A percentile compares a stretch with the other conserved stretches of the same genome.
phyloP scores from a whole-genome alignment of 768 basidiomycete species.

The Boletus patriciae region DNA sequence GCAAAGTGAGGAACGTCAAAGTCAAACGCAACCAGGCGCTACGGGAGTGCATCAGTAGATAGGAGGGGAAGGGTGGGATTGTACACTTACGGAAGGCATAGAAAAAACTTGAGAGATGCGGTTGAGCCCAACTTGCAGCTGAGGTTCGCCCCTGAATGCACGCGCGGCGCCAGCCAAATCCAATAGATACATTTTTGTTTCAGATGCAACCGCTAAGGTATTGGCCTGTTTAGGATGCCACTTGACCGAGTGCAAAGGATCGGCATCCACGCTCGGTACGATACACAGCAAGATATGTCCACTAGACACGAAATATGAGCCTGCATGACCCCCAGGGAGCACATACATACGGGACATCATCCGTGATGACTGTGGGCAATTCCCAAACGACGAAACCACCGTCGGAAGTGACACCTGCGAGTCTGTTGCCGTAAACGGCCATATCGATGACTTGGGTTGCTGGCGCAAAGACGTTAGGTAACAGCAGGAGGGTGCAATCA shows the following conservation, averaged over 20 bases:
- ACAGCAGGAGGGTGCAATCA: slow-evolving; percentile 80
- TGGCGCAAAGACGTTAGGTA: slow-evolving; percentile 60
- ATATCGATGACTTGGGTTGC: slow-evolving; percentile 76
- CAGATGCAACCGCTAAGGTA: slow-evolving; percentile 82
- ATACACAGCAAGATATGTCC: slow-evolving; percentile 70
- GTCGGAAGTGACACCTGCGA: slow-evolving; percentile 85
- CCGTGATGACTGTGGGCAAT: slow-evolving; percentile 76
- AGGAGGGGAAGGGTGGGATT: background rate
- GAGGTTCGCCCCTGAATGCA: slow-evolving; percentile 60
- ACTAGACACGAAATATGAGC: slow-evolving; percentile 37
- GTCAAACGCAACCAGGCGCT: slow-evolving; percentile 83
- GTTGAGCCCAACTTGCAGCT: slow-evolving; percentile 66
- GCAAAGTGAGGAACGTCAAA: slow-evolving; percentile 78
- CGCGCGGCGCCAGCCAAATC: slow-evolving; percentile 65
- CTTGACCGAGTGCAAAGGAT: slow-evolving; percentile 77
- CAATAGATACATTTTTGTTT: slow-evolving; percentile 71
- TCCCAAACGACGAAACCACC: slow-evolving; percentile 92
- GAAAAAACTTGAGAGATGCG: slow-evolving; percentile 68
- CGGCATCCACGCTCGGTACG: slow-evolving; percentile 53
- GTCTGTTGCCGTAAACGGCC: slow-evolving; percentile 79
- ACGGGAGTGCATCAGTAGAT: background rate
- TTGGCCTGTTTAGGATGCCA: slow-evolving; percentile 86
- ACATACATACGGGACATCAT: slow-evolving; percentile 76
- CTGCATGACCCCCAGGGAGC: background rate
- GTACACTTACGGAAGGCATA: slow-evolving; percentile 60